Conservation (phyloP, 345 rosid species). For the Clausena lansium region DNA sequence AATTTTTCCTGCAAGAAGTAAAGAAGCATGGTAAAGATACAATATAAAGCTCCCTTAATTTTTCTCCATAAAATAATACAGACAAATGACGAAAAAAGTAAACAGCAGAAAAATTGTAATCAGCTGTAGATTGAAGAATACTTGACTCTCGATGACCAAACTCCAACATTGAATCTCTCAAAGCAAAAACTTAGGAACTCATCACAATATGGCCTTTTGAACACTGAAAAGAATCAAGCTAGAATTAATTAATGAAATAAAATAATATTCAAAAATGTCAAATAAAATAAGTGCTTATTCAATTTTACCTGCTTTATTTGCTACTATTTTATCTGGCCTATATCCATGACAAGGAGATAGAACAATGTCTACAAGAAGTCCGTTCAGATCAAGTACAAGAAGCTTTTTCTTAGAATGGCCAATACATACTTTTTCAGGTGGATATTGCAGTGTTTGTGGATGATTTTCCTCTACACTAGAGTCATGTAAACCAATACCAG, state of each 20-base stretch:
- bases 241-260: neutral
- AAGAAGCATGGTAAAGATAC: constrained; percentile 2
- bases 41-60: neutral
- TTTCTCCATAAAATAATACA: neutral
- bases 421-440: constrained; percentile 21
- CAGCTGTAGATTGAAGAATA: constrained; percentile 28
- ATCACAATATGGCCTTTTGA: constrained; percentile 64
- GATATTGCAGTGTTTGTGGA: constrained; percentile 13
- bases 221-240: constrained; percentile 43
- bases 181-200: constrained; percentile 77
- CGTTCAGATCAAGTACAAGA: constrained; percentile 81
- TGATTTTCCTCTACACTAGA: constrained; percentile 19
- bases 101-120: constrained; percentile 1
- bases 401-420: constrained; percentile 53
- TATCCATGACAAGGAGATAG: constrained; percentile 13
- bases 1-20: constrained; percentile 44
- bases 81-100: neutral
- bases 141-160: constrained; percentile 87
- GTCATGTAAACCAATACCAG: constrained; percentile 8
- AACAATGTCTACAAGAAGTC: constrained; percentile 67
- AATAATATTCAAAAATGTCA: neutral
- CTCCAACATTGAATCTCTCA: constrained; percentile 70
- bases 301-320: constrained; percentile 56
- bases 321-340: constrained; percentile 43
- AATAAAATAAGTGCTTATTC: neutral